Base-by-base conservation (phyloP, 768 basidiomycete genomes). In the Lanmaoa rubissima region DNA sequence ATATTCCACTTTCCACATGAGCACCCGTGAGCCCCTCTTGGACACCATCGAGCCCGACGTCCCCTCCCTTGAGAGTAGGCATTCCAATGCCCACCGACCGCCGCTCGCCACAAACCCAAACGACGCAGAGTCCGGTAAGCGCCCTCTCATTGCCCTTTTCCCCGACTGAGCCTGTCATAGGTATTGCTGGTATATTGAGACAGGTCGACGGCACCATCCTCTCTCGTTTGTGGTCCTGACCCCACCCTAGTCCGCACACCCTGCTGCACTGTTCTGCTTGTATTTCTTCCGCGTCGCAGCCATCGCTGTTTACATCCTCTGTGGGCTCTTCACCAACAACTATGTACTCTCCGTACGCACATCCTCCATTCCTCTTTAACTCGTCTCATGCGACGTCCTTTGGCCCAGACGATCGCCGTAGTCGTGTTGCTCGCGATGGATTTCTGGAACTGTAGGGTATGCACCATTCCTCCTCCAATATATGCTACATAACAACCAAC, bases 361-460 rank as follows among this genome's bases (percentile, higher is more conserved):
- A 9, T 35, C 42, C 24, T 51, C 51, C 17, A 6, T 19, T 24
- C 43, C 17, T 43, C 7, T 8, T 36, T 43, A 38, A 10, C 43
- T 19, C 51, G 21, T 49, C 54, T 53, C 42, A 52, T 41, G 24
- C 38, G 17, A 21, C 46, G 42, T 50, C 28, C 26, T 26, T 48
- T 49, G 61, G 31, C 54, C 24, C 65, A 87, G 85, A 96, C 94
- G 26, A 95, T 99, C 4, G 73, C 84, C 10, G 96, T 98, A 0
- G 97, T 98, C 21, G 87, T 98, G 2, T 78, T 99, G 16, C 83
- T 99, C 26, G 90, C 95, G 0, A 89, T 96, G 84, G 97, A 99
- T 75, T 99, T 99, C 72, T 99, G 96, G 97, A 98, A 96, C 65
- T 94, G 92, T 62, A 79, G 94, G 70, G 92, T 94, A 66, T 58